Evolutionary conservation across 208 protist genomes (phyloP).

Genomic region (Wallacemonas sp.): DNA sequence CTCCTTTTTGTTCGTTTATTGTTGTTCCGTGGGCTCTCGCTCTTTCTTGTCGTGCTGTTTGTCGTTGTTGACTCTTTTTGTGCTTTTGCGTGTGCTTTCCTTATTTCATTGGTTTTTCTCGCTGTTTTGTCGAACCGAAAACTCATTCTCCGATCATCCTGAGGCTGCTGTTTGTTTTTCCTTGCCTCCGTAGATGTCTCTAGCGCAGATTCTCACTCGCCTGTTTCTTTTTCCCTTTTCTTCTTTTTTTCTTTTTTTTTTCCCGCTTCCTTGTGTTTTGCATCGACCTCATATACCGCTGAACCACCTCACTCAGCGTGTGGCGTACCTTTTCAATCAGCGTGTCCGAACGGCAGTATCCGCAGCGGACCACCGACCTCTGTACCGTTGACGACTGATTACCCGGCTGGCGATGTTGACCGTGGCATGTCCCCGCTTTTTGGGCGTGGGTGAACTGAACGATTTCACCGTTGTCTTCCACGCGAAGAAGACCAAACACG

Average conservation of each 20-base stretch:
- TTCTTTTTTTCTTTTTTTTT: constrained; percentile 16
- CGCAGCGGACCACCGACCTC: too few species aligned
- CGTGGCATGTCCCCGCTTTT: too few species aligned
- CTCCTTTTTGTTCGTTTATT: constrained; percentile 2
- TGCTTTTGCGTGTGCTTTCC: not conserved
- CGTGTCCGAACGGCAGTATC: too few species aligned
- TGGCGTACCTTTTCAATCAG: too few species aligned
- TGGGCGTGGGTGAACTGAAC: too few species aligned
- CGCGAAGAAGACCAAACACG: too few species aligned
- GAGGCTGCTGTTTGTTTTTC: constrained; percentile 8
- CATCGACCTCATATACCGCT: too few species aligned
- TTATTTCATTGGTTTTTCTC: constrained; percentile 9
- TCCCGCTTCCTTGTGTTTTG: not conserved
- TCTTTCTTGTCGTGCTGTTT: not conserved
- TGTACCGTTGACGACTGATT: too few species aligned
- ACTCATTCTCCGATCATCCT: not conserved
- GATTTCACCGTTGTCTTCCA: too few species aligned
- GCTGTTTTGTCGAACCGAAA: not conserved
- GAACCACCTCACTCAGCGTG: too few species aligned
- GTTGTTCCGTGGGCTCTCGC: not conserved
- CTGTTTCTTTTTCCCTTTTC: constrained; percentile 4
- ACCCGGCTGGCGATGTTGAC: too few species aligned
- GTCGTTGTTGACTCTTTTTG: constrained; percentile 10
- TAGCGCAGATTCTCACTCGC: not conserved
- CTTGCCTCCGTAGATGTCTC: constrained; percentile 7